Evolutionary conservation across 208 protist genomes (phyloP), one percentile per base, ranked within the genome.

Genomic region (Naegleria fowleri): DNA sequence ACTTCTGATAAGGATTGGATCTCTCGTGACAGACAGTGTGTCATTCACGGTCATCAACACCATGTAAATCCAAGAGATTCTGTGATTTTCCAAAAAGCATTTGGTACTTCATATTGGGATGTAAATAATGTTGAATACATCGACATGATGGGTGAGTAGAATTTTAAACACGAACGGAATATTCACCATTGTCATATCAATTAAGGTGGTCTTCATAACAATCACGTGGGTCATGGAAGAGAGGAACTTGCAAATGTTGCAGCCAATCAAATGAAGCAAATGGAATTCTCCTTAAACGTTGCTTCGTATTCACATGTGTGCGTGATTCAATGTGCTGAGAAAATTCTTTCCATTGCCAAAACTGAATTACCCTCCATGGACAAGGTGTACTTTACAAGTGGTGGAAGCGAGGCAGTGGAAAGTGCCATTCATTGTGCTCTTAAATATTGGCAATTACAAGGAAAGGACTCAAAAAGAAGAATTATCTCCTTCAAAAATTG

Each of bases 341-440:
- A 79, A 25, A 36, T 79, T 4, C 6, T 79, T 9, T 36, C 16
- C 9, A 2, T 36, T 36, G 25, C 67, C 25, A 79, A 36, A 79
- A 7, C 5, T 36, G 67, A 36, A 13, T 79, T 0, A 6, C 29
- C 29, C 6, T 36, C 29, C 9, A 79, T 79, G 29, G 95, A 97
- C 36, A 91, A 87, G 58, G 92, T 98, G 29, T 92, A 98, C 25
- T 96, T 96, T 48, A 97, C 97, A 95, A 98, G 98, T 92, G 97
- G 96, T 16, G 97, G 97, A 85, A 92, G 88, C 22, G 96, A 97
- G 90, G 96, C 90, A 11, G 96, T 94, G 41, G 98, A 99, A 93
- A 96, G 96, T n/a, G 95, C 96, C 22, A 92, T 98, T 55, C 99
- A 99, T 92, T 92, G 98, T 22, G 94, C 96, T 15, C 91, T 36